Evolutionary conservation across 2,329 filamentous ascomycete species (phyloP).

Genomic region (Plenodomus biglobosus): DNA sequence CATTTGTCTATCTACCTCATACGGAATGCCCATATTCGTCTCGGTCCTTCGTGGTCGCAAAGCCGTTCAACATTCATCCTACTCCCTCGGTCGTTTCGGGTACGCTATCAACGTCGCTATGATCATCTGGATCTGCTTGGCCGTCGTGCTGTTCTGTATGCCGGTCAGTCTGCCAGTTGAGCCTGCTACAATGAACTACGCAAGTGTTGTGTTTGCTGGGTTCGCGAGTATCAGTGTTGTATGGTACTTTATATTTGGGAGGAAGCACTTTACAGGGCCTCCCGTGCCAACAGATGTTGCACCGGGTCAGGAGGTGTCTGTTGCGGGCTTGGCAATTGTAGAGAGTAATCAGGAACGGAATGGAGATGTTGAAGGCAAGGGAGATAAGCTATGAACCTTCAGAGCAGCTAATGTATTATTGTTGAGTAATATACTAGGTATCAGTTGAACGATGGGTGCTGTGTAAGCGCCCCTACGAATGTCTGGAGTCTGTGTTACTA

Average conservation of each 20-base stretch:
- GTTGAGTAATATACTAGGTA: neutral
- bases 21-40: constrained; percentile 74
- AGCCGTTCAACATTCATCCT: constrained; percentile 66
- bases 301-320: constrained; percentile 37
- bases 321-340: constrained; percentile 33
- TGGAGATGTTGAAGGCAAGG: constrained; percentile 26
- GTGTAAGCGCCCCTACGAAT: no score
- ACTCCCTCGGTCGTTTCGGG: constrained; percentile 69
- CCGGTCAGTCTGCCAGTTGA: constrained; percentile 52
- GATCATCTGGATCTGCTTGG: constrained; percentile 69
- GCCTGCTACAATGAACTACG: constrained; percentile 49
- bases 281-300: constrained; percentile 42
- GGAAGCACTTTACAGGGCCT: constrained; percentile 43
- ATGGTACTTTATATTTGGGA: constrained; percentile 44
- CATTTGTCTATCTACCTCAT: constrained; percentile 74
- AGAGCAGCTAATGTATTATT: neutral
- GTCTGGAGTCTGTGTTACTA: no score
- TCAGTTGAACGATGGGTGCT: no score
- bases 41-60: constrained; percentile 67
- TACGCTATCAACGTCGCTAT: constrained; percentile 67
- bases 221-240: constrained; percentile 41
- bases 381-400: constrained; percentile 11
- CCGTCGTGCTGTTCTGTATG: constrained; percentile 76
- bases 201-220: constrained; percentile 45
- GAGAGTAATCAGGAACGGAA: constrained; percentile 32